These are phyloP conservation scores for Multifurca ochricompacta DNA, from an alignment of 768 basidiomycete genomes.

Conservation along the genomic window DNA sequence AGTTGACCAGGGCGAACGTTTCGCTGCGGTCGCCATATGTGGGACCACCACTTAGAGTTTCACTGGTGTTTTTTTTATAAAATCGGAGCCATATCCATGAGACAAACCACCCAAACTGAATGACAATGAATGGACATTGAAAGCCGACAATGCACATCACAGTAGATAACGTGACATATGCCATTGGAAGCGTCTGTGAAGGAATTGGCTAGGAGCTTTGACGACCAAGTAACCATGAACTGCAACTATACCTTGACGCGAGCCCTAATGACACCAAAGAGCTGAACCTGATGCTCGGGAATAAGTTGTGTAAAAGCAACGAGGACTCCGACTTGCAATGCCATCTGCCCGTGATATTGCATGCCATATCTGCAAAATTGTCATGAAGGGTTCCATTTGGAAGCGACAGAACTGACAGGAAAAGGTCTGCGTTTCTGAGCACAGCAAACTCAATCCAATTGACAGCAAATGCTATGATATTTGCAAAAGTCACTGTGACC, in stretches of 20 bases:
- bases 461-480: conserved; percentile 81
- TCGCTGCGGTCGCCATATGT: conserved; percentile 92
- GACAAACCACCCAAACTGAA: conserved; percentile 99
- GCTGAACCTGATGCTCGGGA: conserved; percentile 95
- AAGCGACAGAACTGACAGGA: conserved; percentile 54
- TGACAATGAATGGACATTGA: conserved; percentile 85
- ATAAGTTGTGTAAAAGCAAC: conserved; percentile 98
- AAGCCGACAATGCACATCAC: conserved; percentile 75
- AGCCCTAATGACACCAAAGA: conserved; percentile 75
- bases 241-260: conserved; percentile 70
- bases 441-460: conserved; percentile 82
- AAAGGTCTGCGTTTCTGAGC: conserved; percentile 61
- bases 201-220: neutral
- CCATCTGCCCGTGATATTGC: conserved; percentile 89
- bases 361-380: conserved; percentile 60
- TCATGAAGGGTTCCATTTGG: conserved; percentile 1
- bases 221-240: no score
- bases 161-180: conserved; percentile 84
- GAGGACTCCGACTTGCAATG: conserved; percentile 78
- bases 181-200: conserved; percentile 84
- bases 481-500: conserved; percentile 70
- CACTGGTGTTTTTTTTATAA: conserved; percentile 80
- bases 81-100: conserved; percentile 94
- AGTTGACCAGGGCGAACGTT: conserved; percentile 88
- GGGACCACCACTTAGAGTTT: conserved; percentile 51